Evolutionary conservation across 805 yeast species (phyloP).

Genomic region (Sugiyamaella americana): DNA sequence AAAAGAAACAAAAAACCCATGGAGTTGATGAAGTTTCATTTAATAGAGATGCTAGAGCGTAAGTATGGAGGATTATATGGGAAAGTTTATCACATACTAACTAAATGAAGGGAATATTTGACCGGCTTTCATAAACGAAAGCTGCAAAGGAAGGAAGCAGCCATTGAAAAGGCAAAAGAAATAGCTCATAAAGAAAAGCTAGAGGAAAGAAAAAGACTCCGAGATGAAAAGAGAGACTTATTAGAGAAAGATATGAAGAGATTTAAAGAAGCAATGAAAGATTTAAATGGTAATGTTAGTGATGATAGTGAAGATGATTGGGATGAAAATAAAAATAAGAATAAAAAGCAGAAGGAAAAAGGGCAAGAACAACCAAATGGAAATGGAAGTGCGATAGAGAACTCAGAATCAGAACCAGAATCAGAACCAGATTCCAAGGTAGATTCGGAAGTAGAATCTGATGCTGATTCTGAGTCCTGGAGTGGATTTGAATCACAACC

Average conservation of each 20-base stretch:
- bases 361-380: neutral
- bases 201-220: constrained; percentile 64
- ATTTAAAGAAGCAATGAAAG: constrained; percentile 44
- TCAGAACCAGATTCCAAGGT: constrained; percentile 29
- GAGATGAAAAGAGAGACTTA: constrained; percentile 65
- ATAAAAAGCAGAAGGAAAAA: constrained; percentile 7
- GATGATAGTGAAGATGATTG: constrained; percentile 24
- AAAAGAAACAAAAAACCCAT: constrained; percentile 53
- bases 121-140: constrained; percentile 97
- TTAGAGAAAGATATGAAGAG: constrained; percentile 58
- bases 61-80: constrained; percentile 52
- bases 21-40: constrained; percentile 80
- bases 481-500: constrained; percentile 30
- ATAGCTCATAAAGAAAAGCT: constrained; percentile 65
- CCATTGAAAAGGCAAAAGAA: constrained; percentile 68
- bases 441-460: constrained; percentile 22
- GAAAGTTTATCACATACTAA: constrained; percentile 94
- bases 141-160: constrained; percentile 79
- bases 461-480: constrained; percentile 33
- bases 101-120: constrained; percentile 54
- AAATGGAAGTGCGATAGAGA: too few species aligned
- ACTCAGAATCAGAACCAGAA: constrained; percentile 4
- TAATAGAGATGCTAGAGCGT: constrained; percentile 66
- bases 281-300: constrained; percentile 29
- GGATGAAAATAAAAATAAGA: constrained; percentile 6